phyloP scores from a whole-genome alignment of 2,329 filamentous ascomycete genomes.

The Penicillium concentricum region DNA sequence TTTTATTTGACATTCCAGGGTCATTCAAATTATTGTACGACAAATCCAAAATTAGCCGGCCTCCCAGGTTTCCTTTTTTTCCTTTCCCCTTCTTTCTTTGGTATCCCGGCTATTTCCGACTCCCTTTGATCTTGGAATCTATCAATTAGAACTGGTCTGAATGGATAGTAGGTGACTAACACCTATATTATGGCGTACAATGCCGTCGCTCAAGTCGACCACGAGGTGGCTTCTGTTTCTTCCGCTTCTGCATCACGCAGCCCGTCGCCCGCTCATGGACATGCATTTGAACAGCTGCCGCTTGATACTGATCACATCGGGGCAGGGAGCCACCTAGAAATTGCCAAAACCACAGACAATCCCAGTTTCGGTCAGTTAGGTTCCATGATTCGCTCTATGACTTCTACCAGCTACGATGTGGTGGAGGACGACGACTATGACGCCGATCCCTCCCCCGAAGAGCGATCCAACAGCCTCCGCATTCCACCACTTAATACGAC shows the following conservation, averaged over 20 bases:
- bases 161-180: conserved; percentile 12
- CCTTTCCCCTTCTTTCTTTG: conserved; percentile 1
- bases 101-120: neutral
- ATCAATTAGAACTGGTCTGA: conserved; percentile 14
- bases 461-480: conserved; percentile 23
- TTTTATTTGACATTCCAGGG: neutral
- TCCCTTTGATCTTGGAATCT: neutral
- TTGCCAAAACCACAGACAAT: conserved; percentile 28
- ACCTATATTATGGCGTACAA: conserved; percentile 43
- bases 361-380: conserved; percentile 26
- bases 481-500: conserved; percentile 31
- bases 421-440: conserved; percentile 51
- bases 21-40: neutral
- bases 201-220: conserved; percentile 43
- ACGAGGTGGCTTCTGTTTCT: conserved; percentile 38
- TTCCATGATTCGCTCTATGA: conserved; percentile 41
- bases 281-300: conserved; percentile 31
- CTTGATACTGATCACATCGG: conserved; percentile 34
- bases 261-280: conserved; percentile 28
- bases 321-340: conserved; percentile 27
- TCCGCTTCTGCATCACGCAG: conserved; percentile 36
- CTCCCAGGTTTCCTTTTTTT: neutral
- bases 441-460: conserved; percentile 28
- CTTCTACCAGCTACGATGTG: conserved; percentile 44
- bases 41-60: conserved; percentile 3